Evolutionary conservation across 371 early-diverging fungal genomes (phyloP).

Genomic region (Mortierella sp.): DNA sequence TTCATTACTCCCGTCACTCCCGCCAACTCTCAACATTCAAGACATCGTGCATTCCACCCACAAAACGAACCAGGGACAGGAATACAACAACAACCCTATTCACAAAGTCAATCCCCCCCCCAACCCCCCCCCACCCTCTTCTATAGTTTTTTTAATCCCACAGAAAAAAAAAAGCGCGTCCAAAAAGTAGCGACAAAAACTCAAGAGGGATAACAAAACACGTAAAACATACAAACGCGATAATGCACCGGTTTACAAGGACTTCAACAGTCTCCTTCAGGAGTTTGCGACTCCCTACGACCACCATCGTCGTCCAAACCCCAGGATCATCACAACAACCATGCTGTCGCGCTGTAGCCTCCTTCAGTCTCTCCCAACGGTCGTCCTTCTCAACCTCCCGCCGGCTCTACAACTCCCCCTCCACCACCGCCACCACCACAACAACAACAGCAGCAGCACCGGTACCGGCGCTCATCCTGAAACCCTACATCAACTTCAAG

Average conservation of each 20-base stretch:
- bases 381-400: conserved; percentile 17
- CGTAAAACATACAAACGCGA: background rate
- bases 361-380: background rate
- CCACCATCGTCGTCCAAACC: background rate
- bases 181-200: too few species aligned
- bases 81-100: background rate
- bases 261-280: background rate
- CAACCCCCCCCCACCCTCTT: background rate
- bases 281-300: background rate
- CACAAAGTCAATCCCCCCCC: too few species aligned
- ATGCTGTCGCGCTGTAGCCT: background rate
- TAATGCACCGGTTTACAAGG: background rate
- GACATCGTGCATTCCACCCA: background rate
- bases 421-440: conserved; percentile 4
- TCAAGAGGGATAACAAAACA: background rate
- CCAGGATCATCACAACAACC: background rate
- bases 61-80: background rate
- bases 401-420: background rate
- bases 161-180: too few species aligned
- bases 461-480: conserved; percentile 34
- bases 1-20: too few species aligned
- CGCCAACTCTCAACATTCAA: background rate
- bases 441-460: conserved; percentile 12
- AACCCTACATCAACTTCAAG: conserved; percentile 57
- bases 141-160: too few species aligned